Evolutionary conservation across 2,329 filamentous ascomycete genomes (phyloP), one percentile per base, ranked within the genome.

Genomic region (Cytospora piceicola): DNA sequence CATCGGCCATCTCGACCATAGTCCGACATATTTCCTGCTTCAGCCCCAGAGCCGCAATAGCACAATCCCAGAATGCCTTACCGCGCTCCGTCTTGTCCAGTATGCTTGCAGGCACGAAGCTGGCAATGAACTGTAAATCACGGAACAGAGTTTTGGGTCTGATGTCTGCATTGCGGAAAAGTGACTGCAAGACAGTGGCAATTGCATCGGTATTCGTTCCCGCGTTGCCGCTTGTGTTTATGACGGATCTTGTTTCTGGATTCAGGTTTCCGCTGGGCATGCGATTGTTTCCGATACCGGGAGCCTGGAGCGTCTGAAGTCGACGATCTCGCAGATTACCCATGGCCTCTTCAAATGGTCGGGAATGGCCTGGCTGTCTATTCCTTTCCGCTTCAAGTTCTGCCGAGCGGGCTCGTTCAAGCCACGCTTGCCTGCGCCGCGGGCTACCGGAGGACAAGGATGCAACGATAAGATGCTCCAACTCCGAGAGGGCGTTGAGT

Each of bases 61-160:
- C 93, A 30, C 93, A 90, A 72, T 97, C 92, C 86, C 93, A 92
- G 75, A 98, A 98, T 0, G 94, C 92, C 71, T 93, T 95, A 59
- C 85, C 87, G 2, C 81, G 82, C 51, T 89, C 87, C 0, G 85
- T 85, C 70, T 83, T 84, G 72, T 90, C 88, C 9, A 91, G 77
- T 1, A 88, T 78, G 0, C 82, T 78, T 1, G 86, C 76, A 6
- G 88, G 84, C 3, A 90, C 86, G 71, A 90, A 89, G 0, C 87
- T 83, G 0, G 88, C 86, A 68, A 91, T 89, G 69, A 88, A 92
- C 73, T 95, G 92, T 55, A 95, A 76, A 72, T 94, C 92, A 7
- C 92, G 89, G 78, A 94, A 95, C 2, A 95, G 81, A 0, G 90
- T 92, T 75, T 90, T 90, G 2, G 92, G 92, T n/a, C 91, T 86